Evolutionary conservation across 1,139 yeast genomes (phyloP).

Genomic region (Taphrina betulina): DNA sequence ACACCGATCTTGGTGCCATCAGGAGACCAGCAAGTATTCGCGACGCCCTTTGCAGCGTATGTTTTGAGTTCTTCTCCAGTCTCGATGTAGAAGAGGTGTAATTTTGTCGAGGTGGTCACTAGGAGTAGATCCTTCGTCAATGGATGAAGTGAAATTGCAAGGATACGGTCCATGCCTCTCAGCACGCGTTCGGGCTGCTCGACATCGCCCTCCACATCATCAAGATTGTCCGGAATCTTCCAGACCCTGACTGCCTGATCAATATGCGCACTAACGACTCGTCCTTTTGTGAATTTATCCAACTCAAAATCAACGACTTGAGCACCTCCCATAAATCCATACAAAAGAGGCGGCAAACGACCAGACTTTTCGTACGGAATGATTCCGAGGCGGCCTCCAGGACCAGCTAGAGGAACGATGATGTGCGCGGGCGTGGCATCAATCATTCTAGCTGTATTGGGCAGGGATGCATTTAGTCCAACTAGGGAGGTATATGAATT

Average conservation of each 20-base stretch:
- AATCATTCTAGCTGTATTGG: slow-evolving; percentile 28
- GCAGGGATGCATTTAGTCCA: slow-evolving; percentile 24
- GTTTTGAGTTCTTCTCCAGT: slow-evolving; percentile 6
- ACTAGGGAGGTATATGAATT: slow-evolving; percentile 25
- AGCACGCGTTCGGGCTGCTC: slow-evolving; percentile 17
- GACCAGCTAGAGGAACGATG: slow-evolving; percentile 24
- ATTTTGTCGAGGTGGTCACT: slow-evolving; percentile 21
- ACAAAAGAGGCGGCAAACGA: slow-evolving; percentile 20
- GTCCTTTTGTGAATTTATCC: slow-evolving; percentile 13
- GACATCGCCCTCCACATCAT: slow-evolving; percentile 13
- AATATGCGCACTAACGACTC: slow-evolving; percentile 24
- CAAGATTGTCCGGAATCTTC: slow-evolving; percentile 18
- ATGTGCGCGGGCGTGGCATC: slow-evolving; percentile 15
- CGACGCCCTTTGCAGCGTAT: slow-evolving; percentile 6
- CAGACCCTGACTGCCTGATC: slow-evolving; percentile 21
- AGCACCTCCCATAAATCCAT: slow-evolving; percentile 23
- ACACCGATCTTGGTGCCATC: slow-evolving; percentile 23
- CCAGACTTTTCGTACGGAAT: slow-evolving; percentile 7
- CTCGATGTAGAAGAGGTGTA: slow-evolving; percentile 9
- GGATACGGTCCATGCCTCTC: slow-evolving; percentile 24
- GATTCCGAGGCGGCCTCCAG: slow-evolving; percentile 26
- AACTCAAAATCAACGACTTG: slow-evolving; percentile 25
- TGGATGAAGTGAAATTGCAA: slow-evolving; percentile 17
- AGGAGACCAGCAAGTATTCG: slow-evolving; percentile 25
- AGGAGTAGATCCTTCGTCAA: slow-evolving; percentile 11